These are phyloP conservation scores for Cokeromyces recurvatus DNA, from an alignment of 371 early-diverging fungal genomes.

Conservation along the genomic window DNA sequence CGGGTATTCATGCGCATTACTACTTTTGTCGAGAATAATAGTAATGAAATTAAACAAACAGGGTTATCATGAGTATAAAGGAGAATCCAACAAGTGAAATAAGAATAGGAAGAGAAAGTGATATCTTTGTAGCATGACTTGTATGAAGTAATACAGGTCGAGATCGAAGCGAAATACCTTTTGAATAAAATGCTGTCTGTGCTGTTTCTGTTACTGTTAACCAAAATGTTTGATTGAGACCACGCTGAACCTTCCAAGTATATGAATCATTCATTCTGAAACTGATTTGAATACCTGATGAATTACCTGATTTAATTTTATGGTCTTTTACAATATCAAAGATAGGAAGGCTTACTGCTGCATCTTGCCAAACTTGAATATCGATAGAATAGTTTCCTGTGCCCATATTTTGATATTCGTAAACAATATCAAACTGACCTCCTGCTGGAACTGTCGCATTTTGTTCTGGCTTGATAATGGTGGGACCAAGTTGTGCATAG, in stretches of 20 bases:
- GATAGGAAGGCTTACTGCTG: conserved; percentile 11
- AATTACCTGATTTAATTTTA: conserved; percentile 19
- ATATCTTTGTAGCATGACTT: conserved; percentile 17
- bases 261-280: conserved; percentile 16
- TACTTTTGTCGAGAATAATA: too few species aligned
- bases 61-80: too few species aligned
- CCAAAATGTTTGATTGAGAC: conserved; percentile 22
- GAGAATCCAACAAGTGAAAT: too few species aligned
- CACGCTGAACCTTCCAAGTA: conserved; percentile 25
- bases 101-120: too few species aligned
- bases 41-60: too few species aligned
- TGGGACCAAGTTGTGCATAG: conserved; percentile 20
- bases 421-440: conserved; percentile 18
- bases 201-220: conserved; percentile 17
- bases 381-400: conserved; percentile 25
- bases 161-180: conserved; percentile 14
- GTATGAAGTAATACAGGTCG: conserved; percentile 23
- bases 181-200: conserved; percentile 1
- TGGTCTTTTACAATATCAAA: conserved; percentile 13
- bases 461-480: conserved; percentile 14
- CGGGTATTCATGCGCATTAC: too few species aligned
- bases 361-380: conserved; percentile 23
- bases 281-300: conserved; percentile 13
- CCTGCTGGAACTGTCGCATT: conserved; percentile 21
- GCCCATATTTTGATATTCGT: conserved; percentile 23